Evolutionary conservation across 495 filamentous ascomycete species (phyloP).

Genomic region (Daldinia decipiens): DNA sequence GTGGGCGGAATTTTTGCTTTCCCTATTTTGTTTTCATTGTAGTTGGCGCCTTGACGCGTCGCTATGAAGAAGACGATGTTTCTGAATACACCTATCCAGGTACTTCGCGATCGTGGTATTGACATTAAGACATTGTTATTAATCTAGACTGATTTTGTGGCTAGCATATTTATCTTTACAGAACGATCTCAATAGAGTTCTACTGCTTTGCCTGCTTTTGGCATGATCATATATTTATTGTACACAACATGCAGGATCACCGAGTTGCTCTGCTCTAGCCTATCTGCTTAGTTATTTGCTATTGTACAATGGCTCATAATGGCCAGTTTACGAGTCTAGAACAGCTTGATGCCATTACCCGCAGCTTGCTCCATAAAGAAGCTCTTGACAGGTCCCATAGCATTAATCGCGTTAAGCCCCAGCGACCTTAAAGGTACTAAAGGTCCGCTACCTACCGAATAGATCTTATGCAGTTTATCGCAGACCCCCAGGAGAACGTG

Average conservation of each 20-base stretch:
- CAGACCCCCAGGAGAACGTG: slow-evolving; percentile 87
- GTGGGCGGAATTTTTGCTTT: slow-evolving; percentile 39
- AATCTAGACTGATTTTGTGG: too few relatives aligned
- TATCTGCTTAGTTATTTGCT: neutral
- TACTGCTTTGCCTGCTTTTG: neutral
- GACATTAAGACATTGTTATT: too few relatives aligned
- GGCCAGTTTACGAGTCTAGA: slow-evolving; percentile 35
- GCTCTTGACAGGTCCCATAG: slow-evolving; percentile 79
- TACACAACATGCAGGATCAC: neutral
- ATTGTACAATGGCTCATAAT: neutral
- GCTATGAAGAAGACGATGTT: slow-evolving; percentile 35
- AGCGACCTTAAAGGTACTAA: slow-evolving; percentile 79
- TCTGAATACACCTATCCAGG: too few relatives aligned
- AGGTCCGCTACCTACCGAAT: slow-evolving; percentile 77
- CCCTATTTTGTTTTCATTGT: slow-evolving; percentile 32
- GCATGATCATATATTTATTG: neutral
- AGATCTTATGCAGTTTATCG: slow-evolving; percentile 94
- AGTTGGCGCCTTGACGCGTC: slow-evolving; percentile 28
- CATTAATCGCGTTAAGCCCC: slow-evolving; percentile 81
- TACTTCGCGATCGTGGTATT: neutral
- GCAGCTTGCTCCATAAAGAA: slow-evolving; percentile 93
- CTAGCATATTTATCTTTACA: neutral
- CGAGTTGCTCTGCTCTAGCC: neutral
- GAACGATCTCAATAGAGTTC: neutral
- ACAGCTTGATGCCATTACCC: slow-evolving; percentile 63